phyloP scores from a whole-genome alignment of 352 stramenopile genomes.

The Pythium coloratum region DNA sequence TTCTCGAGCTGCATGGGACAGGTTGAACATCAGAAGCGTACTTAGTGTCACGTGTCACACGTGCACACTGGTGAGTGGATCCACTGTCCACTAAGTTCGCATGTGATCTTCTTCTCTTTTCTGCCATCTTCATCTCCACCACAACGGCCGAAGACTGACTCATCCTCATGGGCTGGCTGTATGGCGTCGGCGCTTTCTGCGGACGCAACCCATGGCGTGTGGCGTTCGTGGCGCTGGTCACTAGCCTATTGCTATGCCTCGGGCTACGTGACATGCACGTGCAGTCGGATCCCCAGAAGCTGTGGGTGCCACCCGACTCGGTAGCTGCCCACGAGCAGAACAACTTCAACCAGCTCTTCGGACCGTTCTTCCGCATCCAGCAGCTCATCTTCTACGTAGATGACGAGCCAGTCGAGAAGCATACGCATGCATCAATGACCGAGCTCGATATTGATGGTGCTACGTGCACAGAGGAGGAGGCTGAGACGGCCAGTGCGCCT shows the following conservation, averaged over 20 bases:
- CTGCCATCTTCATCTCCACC: not conserved
- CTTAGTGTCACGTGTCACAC: slow-evolving; percentile 28
- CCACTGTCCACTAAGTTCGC: slow-evolving; percentile 17
- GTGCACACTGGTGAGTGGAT: not conserved
- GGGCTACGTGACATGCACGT: slow-evolving; percentile 59
- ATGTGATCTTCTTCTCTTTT: slow-evolving; percentile 22
- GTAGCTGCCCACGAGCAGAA: slow-evolving; percentile 60
- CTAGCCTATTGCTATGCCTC: slow-evolving; percentile 58
- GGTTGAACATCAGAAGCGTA: slow-evolving; percentile 25
- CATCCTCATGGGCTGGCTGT: slow-evolving; percentile 51
- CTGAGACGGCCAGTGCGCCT: not conserved
- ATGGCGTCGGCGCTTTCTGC: slow-evolving; percentile 54
- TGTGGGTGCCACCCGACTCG: slow-evolving; percentile 76
- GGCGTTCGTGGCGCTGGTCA: slow-evolving; percentile 42
- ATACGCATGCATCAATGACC: not conserved
- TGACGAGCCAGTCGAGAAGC: not conserved
- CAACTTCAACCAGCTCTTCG: slow-evolving; percentile 81
- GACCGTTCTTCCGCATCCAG: slow-evolving; percentile 84
- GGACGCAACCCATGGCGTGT: slow-evolving; percentile 47
- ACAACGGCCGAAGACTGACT: not conserved
- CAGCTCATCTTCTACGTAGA: slow-evolving; percentile 84
- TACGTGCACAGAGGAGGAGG: not conserved
- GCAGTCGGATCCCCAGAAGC: slow-evolving; percentile 76
- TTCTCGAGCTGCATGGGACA: not conserved
- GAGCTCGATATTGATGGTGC: slow-evolving; percentile 3